These are phyloP conservation scores for Acephala macrosclerotiorum DNA, from an alignment of 2,329 filamentous ascomycete genomes.

Conservation along the genomic window DNA sequence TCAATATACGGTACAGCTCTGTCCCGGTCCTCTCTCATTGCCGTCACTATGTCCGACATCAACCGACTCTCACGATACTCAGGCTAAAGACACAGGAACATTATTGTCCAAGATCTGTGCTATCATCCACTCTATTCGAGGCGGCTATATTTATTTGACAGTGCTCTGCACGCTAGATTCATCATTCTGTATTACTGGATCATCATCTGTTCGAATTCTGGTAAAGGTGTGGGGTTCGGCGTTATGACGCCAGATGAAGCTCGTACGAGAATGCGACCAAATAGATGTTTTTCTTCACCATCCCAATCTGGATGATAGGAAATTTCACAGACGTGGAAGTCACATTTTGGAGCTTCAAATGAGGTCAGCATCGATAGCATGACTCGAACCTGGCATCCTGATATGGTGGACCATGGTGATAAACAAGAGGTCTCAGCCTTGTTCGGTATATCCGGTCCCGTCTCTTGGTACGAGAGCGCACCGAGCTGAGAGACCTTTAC, in stretches of 20 bases:
- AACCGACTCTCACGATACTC: conserved; percentile 12
- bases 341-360: conserved; percentile 14
- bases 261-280: conserved; percentile 21
- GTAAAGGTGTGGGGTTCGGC: conserved; percentile 23
- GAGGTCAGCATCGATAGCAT: conserved; percentile 15
- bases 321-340: not conserved
- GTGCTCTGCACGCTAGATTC: conserved; percentile 8
- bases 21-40: not conserved
- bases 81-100: conserved; percentile 20
- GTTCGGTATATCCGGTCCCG: conserved; percentile 19
- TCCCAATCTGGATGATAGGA: conserved; percentile 19
- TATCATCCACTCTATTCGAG: conserved; percentile 29
- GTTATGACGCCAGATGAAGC: conserved; percentile 14
- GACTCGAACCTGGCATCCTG: conserved; percentile 13
- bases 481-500: conserved; percentile 11
- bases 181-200: conserved; percentile 16
- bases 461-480: conserved; percentile 16
- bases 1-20: conserved; percentile 3
- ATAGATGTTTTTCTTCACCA: conserved; percentile 15
- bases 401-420: conserved; percentile 7
- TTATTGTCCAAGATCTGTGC: conserved; percentile 20
- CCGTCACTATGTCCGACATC: conserved; percentile 5
- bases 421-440: conserved; percentile 21
- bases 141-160: conserved; percentile 31
- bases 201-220: conserved; percentile 16